These are phyloP conservation scores for Alternaria solani DNA, from an alignment of 2,329 filamentous ascomycete species.

Conservation along the genomic window DNA sequence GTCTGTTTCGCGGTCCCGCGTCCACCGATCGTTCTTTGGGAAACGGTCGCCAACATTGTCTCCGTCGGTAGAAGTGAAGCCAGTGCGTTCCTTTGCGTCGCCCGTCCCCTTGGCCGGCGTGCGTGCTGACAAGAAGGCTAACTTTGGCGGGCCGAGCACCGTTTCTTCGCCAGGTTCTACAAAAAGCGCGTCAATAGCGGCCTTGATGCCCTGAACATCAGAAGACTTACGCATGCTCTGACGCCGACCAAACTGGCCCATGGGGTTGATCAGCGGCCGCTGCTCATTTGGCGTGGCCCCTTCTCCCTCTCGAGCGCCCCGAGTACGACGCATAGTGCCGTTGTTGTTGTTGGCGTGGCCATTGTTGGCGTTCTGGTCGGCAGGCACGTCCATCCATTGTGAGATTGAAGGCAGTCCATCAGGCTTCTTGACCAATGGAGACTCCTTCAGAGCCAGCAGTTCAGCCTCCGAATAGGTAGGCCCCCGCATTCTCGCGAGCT, in stretches of 20 bases:
- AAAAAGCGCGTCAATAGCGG: conserved; percentile 43
- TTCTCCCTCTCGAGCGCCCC: conserved; percentile 39
- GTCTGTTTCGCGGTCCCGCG: conserved; percentile 54
- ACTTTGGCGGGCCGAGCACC: conserved; percentile 83
- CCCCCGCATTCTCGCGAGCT: conserved; percentile 39
- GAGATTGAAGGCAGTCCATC: conserved; percentile 80
- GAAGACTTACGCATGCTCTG: conserved; percentile 58
- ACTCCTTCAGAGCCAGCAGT: conserved; percentile 77
- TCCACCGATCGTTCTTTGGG: conserved; percentile 51
- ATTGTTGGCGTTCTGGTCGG: conserved; percentile 39
- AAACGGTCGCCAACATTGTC: conserved; percentile 49
- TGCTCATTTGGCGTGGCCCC: conserved; percentile 34
- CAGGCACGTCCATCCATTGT: conserved; percentile 89
- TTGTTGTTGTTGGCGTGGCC: conserved; percentile 34
- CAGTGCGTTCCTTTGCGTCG: conserved; percentile 47
- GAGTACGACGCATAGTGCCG: conserved; percentile 35
- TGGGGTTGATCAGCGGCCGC: conserved; percentile 45
- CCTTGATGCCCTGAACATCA: conserved; percentile 53
- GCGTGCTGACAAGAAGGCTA: conserved; percentile 78
- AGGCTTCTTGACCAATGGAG: conserved; percentile 84
- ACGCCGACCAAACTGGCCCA: conserved; percentile 48
- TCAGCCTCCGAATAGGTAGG: conserved; percentile 74
- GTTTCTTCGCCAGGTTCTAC: conserved; percentile 76
- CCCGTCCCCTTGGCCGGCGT: conserved; percentile 53
- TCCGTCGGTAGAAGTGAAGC: conserved; percentile 48